A percentile compares a stretch with the other conserved stretches of the same genome.
Evolutionary conservation across 805 yeast species (phyloP).

Genomic region (Wickerhamomyces rabaulensis): DNA sequence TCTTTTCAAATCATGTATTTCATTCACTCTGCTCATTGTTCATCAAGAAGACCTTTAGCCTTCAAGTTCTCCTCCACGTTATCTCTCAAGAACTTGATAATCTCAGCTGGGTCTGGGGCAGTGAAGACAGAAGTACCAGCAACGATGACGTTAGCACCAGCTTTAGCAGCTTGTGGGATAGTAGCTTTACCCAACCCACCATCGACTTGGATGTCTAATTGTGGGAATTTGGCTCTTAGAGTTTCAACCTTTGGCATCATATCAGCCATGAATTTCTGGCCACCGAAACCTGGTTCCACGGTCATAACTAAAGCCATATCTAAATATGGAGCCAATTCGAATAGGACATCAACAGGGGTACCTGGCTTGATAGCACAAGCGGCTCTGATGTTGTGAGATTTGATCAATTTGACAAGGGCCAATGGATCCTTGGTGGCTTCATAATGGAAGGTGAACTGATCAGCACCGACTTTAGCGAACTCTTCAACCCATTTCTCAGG

Average conservation of each 20-base stretch:
- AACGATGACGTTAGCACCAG: conserved; percentile 97
- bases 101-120: conserved; percentile 72
- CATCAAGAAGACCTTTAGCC: conserved; percentile 33
- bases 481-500: conserved; percentile 95
- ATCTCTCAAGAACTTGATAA: conserved; percentile 62
- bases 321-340: conserved; percentile 65
- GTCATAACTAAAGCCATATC: conserved; percentile 98
- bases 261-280: conserved; percentile 89
- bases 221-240: conserved; percentile 68
- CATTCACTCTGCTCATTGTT: background rate
- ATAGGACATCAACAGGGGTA: conserved; percentile 79
- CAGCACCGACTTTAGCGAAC: conserved; percentile 91
- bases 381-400: conserved; percentile 78
- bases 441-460: conserved; percentile 92
- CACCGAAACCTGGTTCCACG: conserved; percentile 98
- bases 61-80: conserved; percentile 50
- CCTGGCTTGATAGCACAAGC: conserved; percentile 94
- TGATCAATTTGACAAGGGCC: conserved; percentile 70
- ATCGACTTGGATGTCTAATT: conserved; percentile 88
- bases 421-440: conserved; percentile 83
- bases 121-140: conserved; percentile 95
- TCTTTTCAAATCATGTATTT: background rate
- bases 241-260: conserved; percentile 95
- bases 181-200: conserved; percentile 92
- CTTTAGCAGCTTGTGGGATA: conserved; percentile 82